phyloP scores from a whole-genome alignment of 2,329 filamentous ascomycete genomes.

The Hypoxylon sp. region DNA sequence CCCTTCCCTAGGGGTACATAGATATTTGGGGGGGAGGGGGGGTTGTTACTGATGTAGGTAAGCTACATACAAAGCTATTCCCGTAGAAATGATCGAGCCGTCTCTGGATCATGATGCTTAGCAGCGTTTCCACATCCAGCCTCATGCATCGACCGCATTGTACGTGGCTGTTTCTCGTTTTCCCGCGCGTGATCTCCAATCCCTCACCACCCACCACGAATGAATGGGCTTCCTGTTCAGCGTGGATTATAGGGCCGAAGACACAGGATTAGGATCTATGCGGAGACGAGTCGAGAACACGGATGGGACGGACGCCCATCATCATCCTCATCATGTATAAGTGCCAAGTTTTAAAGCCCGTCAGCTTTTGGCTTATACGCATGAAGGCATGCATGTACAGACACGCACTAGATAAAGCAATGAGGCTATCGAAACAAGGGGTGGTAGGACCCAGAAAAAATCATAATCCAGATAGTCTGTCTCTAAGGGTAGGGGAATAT shows the following conservation, averaged over 20 bases:
- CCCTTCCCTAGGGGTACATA: not conserved
- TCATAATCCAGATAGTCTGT: conserved; percentile 8
- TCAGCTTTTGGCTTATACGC: conserved; percentile 22
- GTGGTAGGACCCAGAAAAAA: conserved; percentile 20
- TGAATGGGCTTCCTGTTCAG: conserved; percentile 27
- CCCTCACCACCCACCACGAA: not conserved
- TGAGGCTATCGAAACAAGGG: conserved; percentile 20
- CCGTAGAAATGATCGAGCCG: conserved; percentile 3
- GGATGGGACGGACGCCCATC: not conserved
- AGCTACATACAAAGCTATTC: not conserved
- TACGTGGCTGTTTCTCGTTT: conserved; percentile 38
- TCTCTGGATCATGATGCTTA: conserved; percentile 4
- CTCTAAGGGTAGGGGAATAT: conserved; percentile 18
- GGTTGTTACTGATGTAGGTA: too few species aligned
- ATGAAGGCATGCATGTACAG: conserved; percentile 25
- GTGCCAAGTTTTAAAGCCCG: conserved; percentile 30
- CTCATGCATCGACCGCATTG: conserved; percentile 30
- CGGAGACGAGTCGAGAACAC: conserved; percentile 2
- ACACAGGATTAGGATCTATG: conserved; percentile 10
- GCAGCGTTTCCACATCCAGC: conserved; percentile 34
- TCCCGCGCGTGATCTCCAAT: conserved; percentile 15
- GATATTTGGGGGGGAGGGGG: too few species aligned
- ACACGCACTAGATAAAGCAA: conserved; percentile 1
- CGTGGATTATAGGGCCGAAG: conserved; percentile 19
- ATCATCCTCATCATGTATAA: conserved; percentile 16